Conservation (phyloP, 148 eudicot genomes). For the Camellia lanceoleosa region DNA sequence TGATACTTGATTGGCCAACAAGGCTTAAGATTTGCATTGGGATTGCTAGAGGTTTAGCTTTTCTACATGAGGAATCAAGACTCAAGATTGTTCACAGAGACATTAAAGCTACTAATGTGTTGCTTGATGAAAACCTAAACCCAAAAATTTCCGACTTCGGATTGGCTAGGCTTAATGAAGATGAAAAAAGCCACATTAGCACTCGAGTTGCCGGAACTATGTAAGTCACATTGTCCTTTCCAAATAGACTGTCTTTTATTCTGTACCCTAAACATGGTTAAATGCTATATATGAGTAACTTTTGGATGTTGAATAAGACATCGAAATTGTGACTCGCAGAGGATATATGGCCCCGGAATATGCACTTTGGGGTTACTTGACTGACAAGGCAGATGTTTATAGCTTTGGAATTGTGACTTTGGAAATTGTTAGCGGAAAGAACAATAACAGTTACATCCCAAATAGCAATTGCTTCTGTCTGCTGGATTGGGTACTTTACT, state of each 20-base stretch:
- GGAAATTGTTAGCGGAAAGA: slow-evolving; percentile 51
- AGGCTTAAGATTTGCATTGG: slow-evolving; percentile 46
- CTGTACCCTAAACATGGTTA: neutral
- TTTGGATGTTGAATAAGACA: neutral
- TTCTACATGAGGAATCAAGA: slow-evolving; percentile 48
- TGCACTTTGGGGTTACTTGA: slow-evolving; percentile 50
- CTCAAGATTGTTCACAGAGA: slow-evolving; percentile 49
- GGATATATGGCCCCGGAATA: slow-evolving; percentile 69
- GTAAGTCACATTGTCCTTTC: slow-evolving; percentile 19
- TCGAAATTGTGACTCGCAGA: slow-evolving; percentile 23
- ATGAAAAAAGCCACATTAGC: slow-evolving; percentile 53
- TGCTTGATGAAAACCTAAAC: slow-evolving; percentile 35
- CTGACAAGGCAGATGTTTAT: slow-evolving; percentile 47
- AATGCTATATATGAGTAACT: neutral
- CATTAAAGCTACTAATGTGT: slow-evolving; percentile 51
- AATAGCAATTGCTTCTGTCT: slow-evolving; percentile 33
- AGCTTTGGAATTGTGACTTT: slow-evolving; percentile 45
- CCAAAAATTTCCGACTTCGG: slow-evolving; percentile 54
- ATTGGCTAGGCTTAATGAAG: slow-evolving; percentile 48
- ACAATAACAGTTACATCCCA: slow-evolving; percentile 46
- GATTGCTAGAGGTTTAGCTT: slow-evolving; percentile 48
- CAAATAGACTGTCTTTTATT: neutral
- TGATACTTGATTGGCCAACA: slow-evolving; percentile 41
- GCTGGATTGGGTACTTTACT: slow-evolving; percentile 38
- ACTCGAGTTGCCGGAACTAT: slow-evolving; percentile 52